Evolutionary conservation across 1,284 basidiomycete genomes (phyloP), one percentile per base, ranked within the genome.

Genomic region (Naganishia sp.): DNA sequence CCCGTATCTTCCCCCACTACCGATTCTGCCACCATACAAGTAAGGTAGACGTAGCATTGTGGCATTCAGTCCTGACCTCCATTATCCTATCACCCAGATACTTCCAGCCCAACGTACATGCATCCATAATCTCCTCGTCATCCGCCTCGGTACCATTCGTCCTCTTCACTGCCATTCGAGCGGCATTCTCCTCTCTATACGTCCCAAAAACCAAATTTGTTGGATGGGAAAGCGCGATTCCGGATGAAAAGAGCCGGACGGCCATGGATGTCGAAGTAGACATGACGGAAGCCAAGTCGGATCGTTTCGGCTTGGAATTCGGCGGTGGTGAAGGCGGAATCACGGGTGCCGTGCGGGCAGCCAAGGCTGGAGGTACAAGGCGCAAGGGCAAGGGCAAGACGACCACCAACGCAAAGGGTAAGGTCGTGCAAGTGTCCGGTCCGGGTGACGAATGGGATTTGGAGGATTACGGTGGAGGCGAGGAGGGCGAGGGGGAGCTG

Each of bases 371-470:
- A n/a, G 59, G 52, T 50, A 25, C 21, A 2, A 43, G 28, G 23
- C 44, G 50, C 16, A 52, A 54, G 33, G 63, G 46, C n/a, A 54
- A 54, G 36, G 63, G 56, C 7, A 68, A 64, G 57, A 56, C 61
- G 10, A 53, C 55, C 16, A 68, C 56, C 10, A 72, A 68, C 48
- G 72, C 69, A 11, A 76, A 75, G 54, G 75, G 73, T 0, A 74
- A 71, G 57, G 71, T 69, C 1, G 69, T 66, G 31, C 68, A 70
- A 21, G 59, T 73, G 0, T 71, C 70, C 0, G 68, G 71, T n/a
- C 76, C 76, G 3, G 75, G 70, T 2, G 79, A 80, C 53, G 78
- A 79, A 60, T 80, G 79, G 79, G 79, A 80, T 69, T 57, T 80
- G 63, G 77, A 76, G 25, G 65, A 69, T 59, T 61, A 46, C 68